Evolutionary conservation across 305 asterid species (phyloP), one percentile per base, ranked within the genome.

Genomic region (Solanum hybrid): DNA sequence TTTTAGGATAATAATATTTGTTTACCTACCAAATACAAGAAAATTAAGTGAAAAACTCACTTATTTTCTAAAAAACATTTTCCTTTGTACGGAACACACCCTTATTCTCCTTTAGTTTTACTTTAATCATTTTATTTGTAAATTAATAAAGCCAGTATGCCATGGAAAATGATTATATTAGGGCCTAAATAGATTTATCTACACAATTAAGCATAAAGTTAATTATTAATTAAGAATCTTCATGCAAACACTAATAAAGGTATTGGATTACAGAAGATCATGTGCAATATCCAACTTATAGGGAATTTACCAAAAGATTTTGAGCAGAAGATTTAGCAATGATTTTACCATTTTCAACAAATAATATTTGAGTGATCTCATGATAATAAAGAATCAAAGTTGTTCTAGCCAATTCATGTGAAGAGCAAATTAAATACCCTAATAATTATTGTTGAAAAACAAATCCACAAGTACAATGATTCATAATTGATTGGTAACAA

Each of bases 401-500:
- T 24, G n/a, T 32, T 5, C 0, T 42, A 42, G 69, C 71, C 86
- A 81, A 27, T 40, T 85, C 46, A 85, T 32, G 76, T 85, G 46
- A 46, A 31, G 60, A 79, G 46, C 31, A 56, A 85, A 56, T 56
- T 56, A 56, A 85, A 85, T 56, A 56, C 38, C 75, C 29, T 51
- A 84, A 84, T 85, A 56, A 85, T 85, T 26, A 12, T 29, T 51
- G 76, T 56, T 85, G 31, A 38, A 56, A 56, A 85, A 56, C 76
- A 85, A 56, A 34, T 85, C 24, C 76, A 85, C 76, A 85, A 85
- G 76, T 85, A 56, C 87, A 85, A 85, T 85, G 32, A 85, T 85
- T 85, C 76, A 56, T 56, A 85, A 56, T 51, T 85, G 75, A 85
- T 51, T 51, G 22, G 76, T 34, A 31, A 32, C 75, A 85, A 51